Base-by-base conservation (phyloP, 192 early-diverging fungal species). In the Mortierella hygrophila region DNA sequence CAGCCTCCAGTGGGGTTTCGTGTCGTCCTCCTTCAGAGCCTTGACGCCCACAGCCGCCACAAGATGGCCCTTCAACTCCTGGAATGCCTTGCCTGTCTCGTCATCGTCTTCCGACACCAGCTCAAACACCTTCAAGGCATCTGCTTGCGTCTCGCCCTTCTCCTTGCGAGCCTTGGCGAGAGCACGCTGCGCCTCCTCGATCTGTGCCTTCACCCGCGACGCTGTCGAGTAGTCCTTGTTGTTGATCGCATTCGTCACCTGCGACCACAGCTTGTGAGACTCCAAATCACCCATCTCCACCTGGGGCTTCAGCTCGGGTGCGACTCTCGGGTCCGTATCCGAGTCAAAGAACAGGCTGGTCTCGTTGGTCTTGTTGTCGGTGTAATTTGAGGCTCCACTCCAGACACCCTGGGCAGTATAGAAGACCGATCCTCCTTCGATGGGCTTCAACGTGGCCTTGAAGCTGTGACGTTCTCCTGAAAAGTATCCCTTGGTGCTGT, bases 391-490 rank as follows among this genome's bases (percentile, higher is more conserved):
- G 65, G 91, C 89, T 9, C 90, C 95, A 23, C 91, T 91, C 95
- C 95, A 96, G 82, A 92, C 91, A 52, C 95, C 95, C 63, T 86
- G 70, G 72, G 90, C 83, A 4, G 83, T 85, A 57, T 75, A 88
- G 41, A 76, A 81, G 5, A 75, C 52, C 6, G 72, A 79, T 8
- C 80, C 74, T 37, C 91, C 92, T 8, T 57, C 74, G 18, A 87
- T 63, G 15, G 79, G 85, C 46, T 83, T 80, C 68, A 87, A 79
- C 35, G 85, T 88, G 52, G 92, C 94, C 72, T 93, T 94, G 87
- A 96, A 96, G 78, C 93, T 92, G 83, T 96, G 95, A 70, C 94
- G 92, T 70, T 96, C 95, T 76, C 96, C 96, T 23, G 94, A 94
- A 78, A 96, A 90, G 93, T 94, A 96, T 26, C 94, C 93, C 75